Evolutionary conservation across 176 grass and related monocot genomes (phyloP).

Genomic region (Oropetium thomaeum): DNA sequence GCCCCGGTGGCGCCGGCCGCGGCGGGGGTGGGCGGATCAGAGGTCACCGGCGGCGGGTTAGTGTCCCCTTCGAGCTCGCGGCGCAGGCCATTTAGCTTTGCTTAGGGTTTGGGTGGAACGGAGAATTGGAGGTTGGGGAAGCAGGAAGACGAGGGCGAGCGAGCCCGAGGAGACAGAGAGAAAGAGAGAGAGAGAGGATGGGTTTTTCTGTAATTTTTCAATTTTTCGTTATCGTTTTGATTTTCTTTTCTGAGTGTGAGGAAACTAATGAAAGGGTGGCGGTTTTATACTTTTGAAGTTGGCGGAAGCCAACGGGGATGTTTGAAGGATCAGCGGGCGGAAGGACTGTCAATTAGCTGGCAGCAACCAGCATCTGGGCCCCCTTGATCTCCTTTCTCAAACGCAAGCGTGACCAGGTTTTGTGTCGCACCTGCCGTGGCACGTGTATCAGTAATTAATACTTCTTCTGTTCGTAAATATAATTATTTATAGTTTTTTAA

Average conservation of each 20-base stretch:
- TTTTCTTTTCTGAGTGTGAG: background rate
- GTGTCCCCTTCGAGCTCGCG: conserved; percentile 5
- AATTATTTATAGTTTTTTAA: too few species aligned
- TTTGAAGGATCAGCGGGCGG: conserved; percentile 1
- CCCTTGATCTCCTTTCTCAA: background rate
- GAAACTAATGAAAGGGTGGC: conserved; percentile 17
- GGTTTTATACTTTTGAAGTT: conserved; percentile 36
- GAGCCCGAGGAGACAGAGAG: too few species aligned
- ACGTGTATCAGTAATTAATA: too few species aligned
- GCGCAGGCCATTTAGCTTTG: conserved; percentile 30
- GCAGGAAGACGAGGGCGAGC: conserved; percentile 35
- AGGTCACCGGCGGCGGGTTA: background rate
- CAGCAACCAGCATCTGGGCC: conserved; percentile 22
- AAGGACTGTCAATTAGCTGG: conserved; percentile 55
- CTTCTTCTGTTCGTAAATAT: too few species aligned
- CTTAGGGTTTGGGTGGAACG: conserved; percentile 46
- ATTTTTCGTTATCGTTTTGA: conserved; percentile 4
- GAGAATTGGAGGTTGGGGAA: conserved; percentile 32
- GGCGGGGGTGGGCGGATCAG: conserved; percentile 2
- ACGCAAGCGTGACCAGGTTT: background rate
- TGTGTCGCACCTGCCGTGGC: too few species aligned
- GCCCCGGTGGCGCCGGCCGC: conserved; percentile 7
- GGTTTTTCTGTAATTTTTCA: conserved; percentile 23
- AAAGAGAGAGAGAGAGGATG: background rate
- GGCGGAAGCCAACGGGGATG: conserved; percentile 50